Evolutionary conservation across 495 filamentous ascomycete genomes (phyloP), one percentile per base, ranked within the genome.

Genomic region (Penicillium samsonianum): DNA sequence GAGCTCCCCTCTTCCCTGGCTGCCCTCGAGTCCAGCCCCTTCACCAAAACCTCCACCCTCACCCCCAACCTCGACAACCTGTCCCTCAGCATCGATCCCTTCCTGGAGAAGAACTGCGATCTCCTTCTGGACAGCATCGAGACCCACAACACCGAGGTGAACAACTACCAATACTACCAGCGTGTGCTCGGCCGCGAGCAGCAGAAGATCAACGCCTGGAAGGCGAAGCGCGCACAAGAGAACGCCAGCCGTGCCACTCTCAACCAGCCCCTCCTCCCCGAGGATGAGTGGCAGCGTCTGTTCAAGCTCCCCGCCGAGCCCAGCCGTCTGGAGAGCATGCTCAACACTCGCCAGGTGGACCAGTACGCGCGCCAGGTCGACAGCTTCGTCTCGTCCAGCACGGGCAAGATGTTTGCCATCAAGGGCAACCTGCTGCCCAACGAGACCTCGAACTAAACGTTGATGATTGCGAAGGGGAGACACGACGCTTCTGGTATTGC

Each of bases 111-210:
- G 82, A 96, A 93, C 55, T 94, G 90, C 75, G 92, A 98, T 68
- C 84, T 96, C 60, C 84, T 98, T 23, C 86, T 98, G 55, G 94
- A 98, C 57, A 90, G 86, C 77, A 98, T 98, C 68, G 94, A 98
- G 80, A 85, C 87, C 23, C 94, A 98, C 80, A 92, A 98, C 75
- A 96, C 92, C 47, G 94, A 98, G 76, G 87, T 93, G 70, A 98
- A 98, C 83, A 98, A 98, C 81, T 90, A 91, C 78, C 91, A 96
- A 76, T 98, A 96, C 81, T 96, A 98, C 80, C 91, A 96, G 77
- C 85, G 94, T 53, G 91, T 95, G 66, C 81, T 97, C n/a, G 87
- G 86, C 23, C 90, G 94, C 49, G 94, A 98, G 80, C 95, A 98
- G 77, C 77, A 87, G 61, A 98, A 98, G 82, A 96, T 98, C 67